These are phyloP conservation scores for Trichothecium roseum DNA, from an alignment of 2,329 filamentous ascomycete genomes.

Conservation along the genomic window DNA sequence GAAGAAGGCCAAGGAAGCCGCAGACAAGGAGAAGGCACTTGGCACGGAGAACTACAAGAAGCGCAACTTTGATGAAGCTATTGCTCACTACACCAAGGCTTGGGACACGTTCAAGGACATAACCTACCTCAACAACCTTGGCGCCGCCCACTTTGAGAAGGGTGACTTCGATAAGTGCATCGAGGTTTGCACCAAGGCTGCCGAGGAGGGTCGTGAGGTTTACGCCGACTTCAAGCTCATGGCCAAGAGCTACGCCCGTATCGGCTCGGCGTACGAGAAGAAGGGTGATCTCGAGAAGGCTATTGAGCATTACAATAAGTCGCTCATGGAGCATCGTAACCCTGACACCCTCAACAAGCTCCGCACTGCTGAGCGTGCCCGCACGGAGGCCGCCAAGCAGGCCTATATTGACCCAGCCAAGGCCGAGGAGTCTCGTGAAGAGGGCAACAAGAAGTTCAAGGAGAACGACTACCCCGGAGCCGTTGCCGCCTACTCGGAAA, in stretches of 20 bases:
- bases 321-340: conserved; percentile 91
- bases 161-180: conserved; percentile 85
- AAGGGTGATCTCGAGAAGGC: conserved; percentile 69
- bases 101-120: conserved; percentile 96
- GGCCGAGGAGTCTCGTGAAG: conserved; percentile 89
- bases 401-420: conserved; percentile 85
- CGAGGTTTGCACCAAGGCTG: conserved; percentile 75
- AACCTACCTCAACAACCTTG: conserved; percentile 93
- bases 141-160: conserved; percentile 92
- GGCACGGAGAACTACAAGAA: conserved; percentile 98
- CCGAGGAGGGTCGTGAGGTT: conserved; percentile 80
- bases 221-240: conserved; percentile 97
- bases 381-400: conserved; percentile 62
- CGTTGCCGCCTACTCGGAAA: conserved; percentile 88
- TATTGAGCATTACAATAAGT: conserved; percentile 84
- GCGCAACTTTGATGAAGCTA: conserved; percentile 88
- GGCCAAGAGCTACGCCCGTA: conserved; percentile 94
- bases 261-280: conserved; percentile 91
- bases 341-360: conserved; percentile 91
- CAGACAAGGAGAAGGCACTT: conserved; percentile 87
- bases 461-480: conserved; percentile 90
- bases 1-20: conserved; percentile 83
- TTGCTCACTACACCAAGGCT: conserved; percentile 86
- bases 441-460: conserved; percentile 96
- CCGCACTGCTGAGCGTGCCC: conserved; percentile 77